phyloP scores from a whole-genome alignment of 345 rosid genomes.

The Luvunga scandens region DNA sequence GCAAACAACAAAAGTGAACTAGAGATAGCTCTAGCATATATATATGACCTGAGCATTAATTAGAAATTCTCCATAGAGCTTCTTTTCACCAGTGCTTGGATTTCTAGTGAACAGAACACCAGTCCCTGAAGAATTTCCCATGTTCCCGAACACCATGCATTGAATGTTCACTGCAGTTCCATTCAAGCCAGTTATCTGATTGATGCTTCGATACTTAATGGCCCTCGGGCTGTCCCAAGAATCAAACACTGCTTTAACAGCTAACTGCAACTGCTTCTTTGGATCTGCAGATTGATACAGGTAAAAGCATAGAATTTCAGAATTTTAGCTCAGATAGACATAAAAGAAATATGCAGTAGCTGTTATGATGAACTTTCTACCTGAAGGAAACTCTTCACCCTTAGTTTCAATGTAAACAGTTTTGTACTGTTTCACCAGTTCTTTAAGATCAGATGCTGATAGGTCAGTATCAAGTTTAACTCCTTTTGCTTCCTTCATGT shows the following conservation, averaged over 20 bases:
- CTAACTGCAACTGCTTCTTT: conserved; percentile 57
- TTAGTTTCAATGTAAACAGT: conserved; percentile 59
- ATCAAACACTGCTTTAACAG: conserved; percentile 79
- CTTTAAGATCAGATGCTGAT: conserved; percentile 72
- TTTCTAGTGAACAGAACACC: conserved; percentile 95
- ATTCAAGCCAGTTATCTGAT: conserved; percentile 79
- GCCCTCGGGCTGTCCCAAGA: conserved; percentile 96
- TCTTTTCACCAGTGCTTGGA: conserved; percentile 90
- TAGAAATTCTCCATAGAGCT: conserved; percentile 88
- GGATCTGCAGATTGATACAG: conserved; percentile 52
- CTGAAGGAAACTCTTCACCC: conserved; percentile 82
- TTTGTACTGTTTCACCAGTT: conserved; percentile 82
- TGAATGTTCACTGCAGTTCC: conserved; percentile 96
- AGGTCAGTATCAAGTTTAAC: conserved; percentile 68
- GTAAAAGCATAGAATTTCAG: not conserved
- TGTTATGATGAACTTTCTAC: conserved; percentile 26
- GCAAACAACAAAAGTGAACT: not conserved
- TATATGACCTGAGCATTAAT: conserved; percentile 83
- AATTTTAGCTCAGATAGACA: not conserved
- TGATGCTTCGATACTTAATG: conserved; percentile 77
- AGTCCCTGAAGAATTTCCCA: conserved; percentile 92
- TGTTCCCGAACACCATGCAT: conserved; percentile 94
- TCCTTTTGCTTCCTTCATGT: conserved; percentile 63
- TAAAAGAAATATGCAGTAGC: not conserved
- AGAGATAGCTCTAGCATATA: not conserved